Base-by-base conservation (phyloP, 225 moss, liverwort and hornwort genomes). In the Marchantia paleacea region DNA sequence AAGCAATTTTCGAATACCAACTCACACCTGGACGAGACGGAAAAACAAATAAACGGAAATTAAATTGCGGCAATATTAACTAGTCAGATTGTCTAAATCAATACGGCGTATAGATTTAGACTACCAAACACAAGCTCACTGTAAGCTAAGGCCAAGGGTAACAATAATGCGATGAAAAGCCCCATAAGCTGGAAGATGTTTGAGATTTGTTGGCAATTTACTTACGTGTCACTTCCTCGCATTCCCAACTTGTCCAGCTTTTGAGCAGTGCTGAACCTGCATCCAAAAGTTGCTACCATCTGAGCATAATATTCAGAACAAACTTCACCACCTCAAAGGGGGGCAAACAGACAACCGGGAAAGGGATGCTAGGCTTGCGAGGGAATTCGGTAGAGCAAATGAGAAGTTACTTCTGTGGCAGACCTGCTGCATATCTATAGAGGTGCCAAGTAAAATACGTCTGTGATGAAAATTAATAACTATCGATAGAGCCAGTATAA, bases 171-270 rank as follows among this genome's bases (percentile, higher is more conserved):
- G 39, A 39, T 39, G 39, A 39, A 39, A 39, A 2, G 39, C 39
- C 39, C 5, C 2, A 39, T 2, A 39, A 39, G 39, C 39, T 39
- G 39, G 39, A 39, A 39, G 39, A 5, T 39, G 39, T 5, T 39
- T 2, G 5, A 3, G 8, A 9, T 15, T 82, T 16, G 28, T 70
- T 60, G 58, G 72, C 76, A 12, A 54, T 78, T n/a, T 75, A 91
- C 95, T 92, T 83, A 99, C 99, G 99, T 99, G 78, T 99, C 99
- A 87, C 99, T 99, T 84, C 99, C 99, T 79, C 99, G 89, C 99
- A 99, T 99, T 79, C 99, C 99, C 75, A 99, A 90, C 85, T 99
- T 99, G 91, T 99, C 94, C 69, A 99, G 86, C 85, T 99, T 99
- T 84, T 99, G 99, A 65, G 99, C 99, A 79, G 99, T 95, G 82